Conservation (phyloP, 345 rosid species). For the Mangifera indica region DNA sequence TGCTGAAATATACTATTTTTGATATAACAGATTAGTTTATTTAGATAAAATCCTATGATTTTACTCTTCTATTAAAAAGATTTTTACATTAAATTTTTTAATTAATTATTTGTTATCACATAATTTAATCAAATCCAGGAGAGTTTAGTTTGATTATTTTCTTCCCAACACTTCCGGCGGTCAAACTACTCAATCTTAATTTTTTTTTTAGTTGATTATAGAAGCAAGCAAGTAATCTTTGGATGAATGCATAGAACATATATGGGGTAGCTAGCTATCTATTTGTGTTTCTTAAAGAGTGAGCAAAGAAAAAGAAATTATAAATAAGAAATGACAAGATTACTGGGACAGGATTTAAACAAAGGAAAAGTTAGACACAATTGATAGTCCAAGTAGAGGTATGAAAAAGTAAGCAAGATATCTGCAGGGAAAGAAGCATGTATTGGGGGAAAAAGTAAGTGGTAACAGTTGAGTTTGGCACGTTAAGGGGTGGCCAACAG, state of each 20-base stretch:
- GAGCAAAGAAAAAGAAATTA: background rate
- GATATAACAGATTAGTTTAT: too few species aligned
- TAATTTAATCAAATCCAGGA: too few species aligned
- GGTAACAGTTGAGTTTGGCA: constrained; percentile 41
- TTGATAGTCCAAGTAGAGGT: constrained; percentile 25
- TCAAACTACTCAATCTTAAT: too few species aligned
- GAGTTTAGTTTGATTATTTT: too few species aligned
- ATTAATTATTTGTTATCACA: too few species aligned
- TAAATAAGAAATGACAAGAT: background rate
- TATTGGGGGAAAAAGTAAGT: constrained; percentile 7
- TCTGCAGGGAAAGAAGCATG: constrained; percentile 14
- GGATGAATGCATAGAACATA: constrained; percentile 18
- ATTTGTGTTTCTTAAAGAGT: constrained; percentile 21
- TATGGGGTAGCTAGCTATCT: background rate
- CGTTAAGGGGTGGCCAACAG: constrained; percentile 47
- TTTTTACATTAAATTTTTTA: too few species aligned
- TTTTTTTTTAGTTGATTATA: too few species aligned
- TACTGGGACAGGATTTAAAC: constrained; percentile 10
- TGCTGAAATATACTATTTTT: too few species aligned
- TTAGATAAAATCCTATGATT: too few species aligned
- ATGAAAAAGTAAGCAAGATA: constrained; percentile 2
- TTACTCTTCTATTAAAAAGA: too few species aligned
- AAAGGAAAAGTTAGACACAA: constrained; percentile 34
- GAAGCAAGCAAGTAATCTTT: constrained; percentile 19
- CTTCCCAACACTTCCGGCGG: too few species aligned